A percentile compares a stretch with the other conserved stretches of the same genome.
Evolutionary conservation across 2,329 filamentous ascomycete species (phyloP).

Genomic region (Aspergillus clavatus): DNA sequence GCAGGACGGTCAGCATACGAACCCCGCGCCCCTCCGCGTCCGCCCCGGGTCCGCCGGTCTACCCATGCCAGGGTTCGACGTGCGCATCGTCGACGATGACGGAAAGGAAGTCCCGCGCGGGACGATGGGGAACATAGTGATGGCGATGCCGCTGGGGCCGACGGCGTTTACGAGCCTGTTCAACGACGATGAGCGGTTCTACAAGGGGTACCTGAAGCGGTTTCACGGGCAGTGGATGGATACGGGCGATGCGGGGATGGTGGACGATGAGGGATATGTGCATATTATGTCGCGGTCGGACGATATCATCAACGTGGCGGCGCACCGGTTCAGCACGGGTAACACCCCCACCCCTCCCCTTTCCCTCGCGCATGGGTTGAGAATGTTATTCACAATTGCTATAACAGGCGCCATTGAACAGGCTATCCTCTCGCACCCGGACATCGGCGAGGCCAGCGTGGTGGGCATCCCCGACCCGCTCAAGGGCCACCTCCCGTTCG

Average conservation of each 20-base stretch:
- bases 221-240: slow-evolving; percentile 82
- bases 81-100: slow-evolving; percentile 75
- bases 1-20: too few relatives aligned
- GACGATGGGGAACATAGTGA: slow-evolving; percentile 86
- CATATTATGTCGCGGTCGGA: slow-evolving; percentile 64
- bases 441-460: slow-evolving; percentile 77
- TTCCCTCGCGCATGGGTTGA: background rate
- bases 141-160: slow-evolving; percentile 75
- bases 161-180: slow-evolving; percentile 83
- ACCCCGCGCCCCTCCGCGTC: slow-evolving; percentile 52
- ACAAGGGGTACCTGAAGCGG: slow-evolving; percentile 74
- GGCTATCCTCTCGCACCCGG: slow-evolving; percentile 74
- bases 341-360: slow-evolving; percentile 14
- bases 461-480: slow-evolving; percentile 78
- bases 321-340: slow-evolving; percentile 85
- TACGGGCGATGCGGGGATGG: slow-evolving; percentile 83
- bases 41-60: slow-evolving; percentile 87
- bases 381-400: background rate
- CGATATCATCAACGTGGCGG: slow-evolving; percentile 94
- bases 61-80: slow-evolving; percentile 85
- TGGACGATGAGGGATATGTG: slow-evolving; percentile 67
- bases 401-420: slow-evolving; percentile 80
- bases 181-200: slow-evolving; percentile 81
- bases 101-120: slow-evolving; percentile 67
- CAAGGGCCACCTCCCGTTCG: slow-evolving; percentile 89